Conservation (phyloP, 495 filamentous ascomycete species). For the Tuber borchii region DNA sequence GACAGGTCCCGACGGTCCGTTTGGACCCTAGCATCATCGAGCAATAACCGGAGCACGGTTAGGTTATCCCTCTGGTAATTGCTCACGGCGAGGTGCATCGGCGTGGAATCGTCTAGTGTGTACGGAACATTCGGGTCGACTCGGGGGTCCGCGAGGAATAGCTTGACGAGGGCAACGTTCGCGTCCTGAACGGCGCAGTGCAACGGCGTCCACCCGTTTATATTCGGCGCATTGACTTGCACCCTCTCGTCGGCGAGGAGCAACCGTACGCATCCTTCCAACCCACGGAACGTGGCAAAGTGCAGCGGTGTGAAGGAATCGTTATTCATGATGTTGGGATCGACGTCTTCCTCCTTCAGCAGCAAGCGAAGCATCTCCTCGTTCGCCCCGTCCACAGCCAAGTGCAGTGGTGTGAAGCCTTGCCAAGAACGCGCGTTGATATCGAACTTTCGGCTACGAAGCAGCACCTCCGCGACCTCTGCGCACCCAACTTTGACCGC, state of each 20-base stretch:
- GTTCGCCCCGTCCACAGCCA: not conserved
- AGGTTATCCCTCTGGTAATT: not conserved
- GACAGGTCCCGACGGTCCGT: not conserved
- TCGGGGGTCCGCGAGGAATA: not conserved
- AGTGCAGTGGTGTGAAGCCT: not conserved
- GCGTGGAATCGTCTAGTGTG: not conserved
- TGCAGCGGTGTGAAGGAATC: not conserved
- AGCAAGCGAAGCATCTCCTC: not conserved
- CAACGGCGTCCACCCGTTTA: not conserved
- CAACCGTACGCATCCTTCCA: not conserved
- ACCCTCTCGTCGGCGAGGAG: not conserved
- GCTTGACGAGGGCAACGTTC: not conserved
- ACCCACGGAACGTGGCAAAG: not conserved
- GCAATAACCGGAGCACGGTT: not conserved
- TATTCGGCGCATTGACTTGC: not conserved
- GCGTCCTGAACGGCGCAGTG: not conserved
- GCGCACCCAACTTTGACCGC: not conserved
- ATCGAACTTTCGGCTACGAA: not conserved
- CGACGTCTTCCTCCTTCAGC: not conserved
- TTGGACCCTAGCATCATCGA: not conserved
- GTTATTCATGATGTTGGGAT: not conserved
- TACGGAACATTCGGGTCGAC: not conserved
- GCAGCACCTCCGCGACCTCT: not conserved
- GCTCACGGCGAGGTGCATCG: not conserved
- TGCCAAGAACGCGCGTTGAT: not conserved